Base-by-base conservation (phyloP, 1,284 basidiomycete genomes). In the Hemileia vastatrix region DNA sequence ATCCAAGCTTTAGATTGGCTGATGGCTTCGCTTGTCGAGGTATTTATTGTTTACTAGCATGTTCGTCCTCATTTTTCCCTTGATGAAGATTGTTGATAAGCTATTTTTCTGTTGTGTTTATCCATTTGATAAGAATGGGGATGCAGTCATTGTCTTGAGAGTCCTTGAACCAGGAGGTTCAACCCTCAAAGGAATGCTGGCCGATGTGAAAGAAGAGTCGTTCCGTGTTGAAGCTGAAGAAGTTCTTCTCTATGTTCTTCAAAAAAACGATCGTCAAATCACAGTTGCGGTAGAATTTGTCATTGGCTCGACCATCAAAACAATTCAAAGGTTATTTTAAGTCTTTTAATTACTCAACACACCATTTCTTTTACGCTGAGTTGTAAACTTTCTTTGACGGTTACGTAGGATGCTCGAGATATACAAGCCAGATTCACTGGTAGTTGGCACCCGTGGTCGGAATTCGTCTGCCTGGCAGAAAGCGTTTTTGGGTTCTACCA, bases 261-360 rank as follows among this genome's bases (percentile, higher is more conserved):
- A 52, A 9, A 63, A 63, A 18, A 63, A 63, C 18, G 54, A 63
- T 27, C 40, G 60, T 18, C 60, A 63, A 43, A 63, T 63, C 44
- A 63, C 52, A n/a, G 60, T 63, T 18, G 56, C 54, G 11, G 60
- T 63, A 4, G 60, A 63, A 32, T 63, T 63, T 32, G 60, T 63
- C n/a, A 63, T 63, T 36, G 60, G 60, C 6, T 47, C 60, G 36
- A 44, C 54, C 27, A 56, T 63, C 54, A 63, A 63, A 51, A 63
- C 60, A 4, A 63, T 63, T 24, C 60, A 63, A 51, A 8, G 60
- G 60, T 63, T 11, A 23, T 52, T 18, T 44, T 49, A 2, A 4
- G 11, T 49, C 2, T 13, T 18, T 24, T 49, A n/a, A 3, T 13
- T 44, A 5, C 40, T 43, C 40, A 8, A n/a, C 40, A 43, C 40